These are phyloP conservation scores for Hyphopichia burtonii DNA, from an alignment of 1,139 yeast species.

Conservation along the genomic window DNA sequence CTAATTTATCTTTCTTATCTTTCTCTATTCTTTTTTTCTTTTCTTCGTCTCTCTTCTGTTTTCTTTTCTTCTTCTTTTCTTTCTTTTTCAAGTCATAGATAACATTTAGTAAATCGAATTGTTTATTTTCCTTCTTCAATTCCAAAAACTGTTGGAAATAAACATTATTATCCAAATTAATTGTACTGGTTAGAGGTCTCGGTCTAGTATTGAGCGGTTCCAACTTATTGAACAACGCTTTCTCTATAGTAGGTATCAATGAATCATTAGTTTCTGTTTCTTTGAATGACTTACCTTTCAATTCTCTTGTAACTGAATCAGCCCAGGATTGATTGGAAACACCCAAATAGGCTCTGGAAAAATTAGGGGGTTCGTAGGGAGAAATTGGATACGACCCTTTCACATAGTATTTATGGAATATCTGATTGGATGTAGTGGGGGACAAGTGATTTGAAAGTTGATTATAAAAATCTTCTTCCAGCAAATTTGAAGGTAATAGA, in stretches of 20 bases:
- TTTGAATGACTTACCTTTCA: slow-evolving; percentile 20
- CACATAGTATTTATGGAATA: slow-evolving; percentile 14
- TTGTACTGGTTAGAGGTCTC: background rate
- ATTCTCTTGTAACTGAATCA: slow-evolving; percentile 13
- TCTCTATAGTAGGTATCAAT: slow-evolving; percentile 24
- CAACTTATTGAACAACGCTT: slow-evolving; percentile 23
- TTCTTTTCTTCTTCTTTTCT: slow-evolving; percentile 4
- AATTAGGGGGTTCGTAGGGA: slow-evolving; percentile 25
- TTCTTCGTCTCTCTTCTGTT: background rate
- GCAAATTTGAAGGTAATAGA: slow-evolving; percentile 19
- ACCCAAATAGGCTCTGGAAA: slow-evolving; percentile 29
- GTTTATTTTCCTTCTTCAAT: background rate
- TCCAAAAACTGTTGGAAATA: background rate
- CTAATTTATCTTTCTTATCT: background rate
- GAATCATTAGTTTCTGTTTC: slow-evolving; percentile 20
- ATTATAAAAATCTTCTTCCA: slow-evolving; percentile 15
- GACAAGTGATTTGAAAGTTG: slow-evolving; percentile 14
- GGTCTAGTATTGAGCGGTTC: slow-evolving; percentile 5
- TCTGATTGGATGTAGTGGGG: background rate
- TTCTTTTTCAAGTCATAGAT: background rate
- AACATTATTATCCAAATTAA: background rate
- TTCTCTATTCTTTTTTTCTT: background rate
- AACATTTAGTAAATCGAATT: background rate
- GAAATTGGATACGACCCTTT: slow-evolving; percentile 16
- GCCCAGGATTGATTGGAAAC: slow-evolving; percentile 15